These are phyloP conservation scores for Cyclostephanos tholiformis DNA, from an alignment of 108 stramenopile genomes.

Conservation along the genomic window DNA sequence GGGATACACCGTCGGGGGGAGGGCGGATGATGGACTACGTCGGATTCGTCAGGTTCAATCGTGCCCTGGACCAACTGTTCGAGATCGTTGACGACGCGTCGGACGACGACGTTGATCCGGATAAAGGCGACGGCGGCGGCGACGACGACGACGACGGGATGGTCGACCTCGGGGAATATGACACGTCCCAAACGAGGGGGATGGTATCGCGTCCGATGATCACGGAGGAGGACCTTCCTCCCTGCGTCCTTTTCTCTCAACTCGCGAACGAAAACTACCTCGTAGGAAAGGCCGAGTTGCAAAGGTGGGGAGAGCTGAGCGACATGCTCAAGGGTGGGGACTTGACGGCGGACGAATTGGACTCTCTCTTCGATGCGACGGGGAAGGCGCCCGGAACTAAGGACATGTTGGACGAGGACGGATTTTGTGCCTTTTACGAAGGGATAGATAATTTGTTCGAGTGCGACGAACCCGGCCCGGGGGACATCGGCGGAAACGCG, in stretches of 20 bases:
- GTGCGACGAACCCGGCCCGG: constrained; percentile 56
- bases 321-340: constrained; percentile 74
- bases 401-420: constrained; percentile 58
- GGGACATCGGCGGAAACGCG: background rate
- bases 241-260: constrained; percentile 70
- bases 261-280: constrained; percentile 62
- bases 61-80: constrained; percentile 74
- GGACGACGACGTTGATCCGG: constrained; percentile 46
- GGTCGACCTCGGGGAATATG: background rate
- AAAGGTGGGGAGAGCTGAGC: constrained; percentile 71
- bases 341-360: constrained; percentile 62
- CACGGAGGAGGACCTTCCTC: constrained; percentile 60
- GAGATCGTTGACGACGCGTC: constrained; percentile 69
- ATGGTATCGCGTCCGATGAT: constrained; percentile 33
- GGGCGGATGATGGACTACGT: constrained; percentile 52
- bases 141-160: constrained; percentile 3
- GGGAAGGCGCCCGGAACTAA: constrained; percentile 52
- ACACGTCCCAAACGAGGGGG: background rate
- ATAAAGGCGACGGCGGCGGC: constrained; percentile 7
- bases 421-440: constrained; percentile 61
- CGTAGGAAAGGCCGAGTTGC: constrained; percentile 62
- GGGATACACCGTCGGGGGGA: background rate
- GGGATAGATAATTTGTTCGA: constrained; percentile 82
- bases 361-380: constrained; percentile 51
- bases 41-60: constrained; percentile 76